Base-by-base conservation (phyloP, 2,329 filamentous ascomycete genomes). In the Apiospora sp. region DNA sequence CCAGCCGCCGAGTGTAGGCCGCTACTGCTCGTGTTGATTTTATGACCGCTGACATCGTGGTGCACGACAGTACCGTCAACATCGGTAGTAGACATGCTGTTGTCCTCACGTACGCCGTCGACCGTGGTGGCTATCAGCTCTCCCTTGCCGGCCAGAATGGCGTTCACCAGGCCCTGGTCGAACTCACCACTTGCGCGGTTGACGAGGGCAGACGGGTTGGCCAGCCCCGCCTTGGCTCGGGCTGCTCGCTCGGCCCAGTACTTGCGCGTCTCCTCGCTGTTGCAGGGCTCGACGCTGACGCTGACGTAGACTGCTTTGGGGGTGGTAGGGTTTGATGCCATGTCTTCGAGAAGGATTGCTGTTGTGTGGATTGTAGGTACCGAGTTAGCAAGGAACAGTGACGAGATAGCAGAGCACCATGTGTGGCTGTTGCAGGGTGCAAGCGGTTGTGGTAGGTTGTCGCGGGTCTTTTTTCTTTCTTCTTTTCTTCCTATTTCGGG, bases 231-330 rank as follows among this genome's bases (percentile, higher is more conserved):
- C 34, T 64, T 64, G 58, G 30, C 58, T 13, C 58, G 58, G 4
- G 58, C 58, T 6, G 34, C 58, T 41, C 58, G 58, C 19, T 64
- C 58, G 58, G 58, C 58, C 58, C 58, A 64, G 34, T 64, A 64
- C 34, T 64, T 37, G 34, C 58, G 58, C 19, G 58, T 64, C 19
- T 64, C 58, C 58, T 64, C 58, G 34, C 58, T 64, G 34, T 64
- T 64, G 34, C 58, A 64, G 34, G 58, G 58, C 34, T 64, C 58
- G 58, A 64, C 58, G 34, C 58, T 64, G 58, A 64, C 58, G 34
- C 58, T 64, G 58, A 64, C 58, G 22, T 64, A 64, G 58, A 64
- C 58, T 5, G 58, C 58, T 34, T 41, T 64, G 58, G 58, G 58
- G 34, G 58, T 64, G 19, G 19, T 6, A 41, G 58, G 58, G 22